A percentile compares a stretch with the other conserved stretches of the same genome.
These are phyloP conservation scores for Microcyclosporella mali DNA, from an alignment of 2,329 filamentous ascomycete genomes.

Conservation along the genomic window DNA sequence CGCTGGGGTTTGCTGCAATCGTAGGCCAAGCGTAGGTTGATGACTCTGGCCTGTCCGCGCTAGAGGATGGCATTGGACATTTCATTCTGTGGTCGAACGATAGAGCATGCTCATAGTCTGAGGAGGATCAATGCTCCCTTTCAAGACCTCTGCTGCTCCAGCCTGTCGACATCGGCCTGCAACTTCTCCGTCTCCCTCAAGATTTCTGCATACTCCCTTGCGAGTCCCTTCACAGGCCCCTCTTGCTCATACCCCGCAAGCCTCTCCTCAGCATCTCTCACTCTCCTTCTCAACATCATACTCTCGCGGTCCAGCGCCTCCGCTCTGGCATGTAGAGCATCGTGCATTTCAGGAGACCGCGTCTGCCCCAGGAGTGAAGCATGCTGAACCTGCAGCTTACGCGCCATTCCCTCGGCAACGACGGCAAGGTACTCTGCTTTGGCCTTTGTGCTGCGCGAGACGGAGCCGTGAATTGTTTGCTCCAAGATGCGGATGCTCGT, in stretches of 20 bases:
- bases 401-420: constrained; percentile 37
- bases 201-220: constrained; percentile 33
- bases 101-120: too few species aligned
- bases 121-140: too few species aligned
- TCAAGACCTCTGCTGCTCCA: constrained; percentile 14
- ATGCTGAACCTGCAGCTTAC: constrained; percentile 34
- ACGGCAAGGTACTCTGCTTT: constrained; percentile 39
- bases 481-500: constrained; percentile 40
- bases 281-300: constrained; percentile 28
- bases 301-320: constrained; percentile 29
- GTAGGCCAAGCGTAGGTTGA: too few species aligned
- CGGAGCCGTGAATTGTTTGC: constrained; percentile 42
- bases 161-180: constrained; percentile 30
- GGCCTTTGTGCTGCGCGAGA: constrained; percentile 37
- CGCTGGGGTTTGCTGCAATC: too few species aligned
- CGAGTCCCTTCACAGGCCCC: constrained; percentile 36
- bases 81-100: too few species aligned
- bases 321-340: constrained; percentile 30
- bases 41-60: too few species aligned
- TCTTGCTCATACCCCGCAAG: constrained; percentile 35
- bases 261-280: constrained; percentile 29
- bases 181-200: constrained; percentile 24
- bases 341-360: constrained; percentile 21
- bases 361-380: constrained; percentile 23
- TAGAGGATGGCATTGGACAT: too few species aligned